Evolutionary conservation across 2,329 filamentous ascomycete genomes (phyloP), one percentile per base, ranked within the genome.

Genomic region (Xylariaceae sp.): DNA sequence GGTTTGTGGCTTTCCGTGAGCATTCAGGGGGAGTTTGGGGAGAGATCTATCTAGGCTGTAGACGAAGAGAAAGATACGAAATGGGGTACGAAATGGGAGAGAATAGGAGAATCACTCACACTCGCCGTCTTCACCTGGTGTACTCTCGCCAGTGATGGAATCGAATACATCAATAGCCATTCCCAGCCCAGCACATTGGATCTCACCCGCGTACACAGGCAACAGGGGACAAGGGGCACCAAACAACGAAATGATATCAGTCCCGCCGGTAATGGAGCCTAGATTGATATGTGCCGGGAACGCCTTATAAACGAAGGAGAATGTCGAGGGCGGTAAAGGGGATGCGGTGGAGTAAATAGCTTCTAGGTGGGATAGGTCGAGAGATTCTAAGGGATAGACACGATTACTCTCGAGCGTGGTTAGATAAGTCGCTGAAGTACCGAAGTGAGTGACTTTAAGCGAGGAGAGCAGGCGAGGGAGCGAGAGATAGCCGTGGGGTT

Each of bases 311-410:
- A 96, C 85, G 67, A 95, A 97, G 54, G 83, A 78, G 72, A 96
- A 97, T 1, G 94, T 97, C 1, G 90, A 95, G 0, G 94, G 92
- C 0, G 92, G 91, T 1, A 99, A 76, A 2, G 92, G 91, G 1
- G 91, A 95, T 34, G 91, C 94, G 1, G 92, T 97, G 26, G 89
- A 95, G 75, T 96, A 97, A 56, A 99, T 90, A 3, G 91, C 90
- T 68, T 87, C 81, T 11, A 99, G 76, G 1, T 77, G 76, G 0
- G 79, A 78, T 29, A 92, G 79, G 56, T 84, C 77, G 9, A 84
- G 71, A 31, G 73, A 72, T 27, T 75, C 70, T 45, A 76, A 70
- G 1, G 88, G 88, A 49, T 78, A 75, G 43, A 90, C 71, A 26
- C 76, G 75, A 60, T 88, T 88, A 59, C 95, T 88, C 70, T 99